A percentile compares a stretch with the other conserved stretches of the same genome.
Evolutionary conservation across 371 early-diverging fungal species (phyloP).

Genomic region (Mortierella sp.): DNA sequence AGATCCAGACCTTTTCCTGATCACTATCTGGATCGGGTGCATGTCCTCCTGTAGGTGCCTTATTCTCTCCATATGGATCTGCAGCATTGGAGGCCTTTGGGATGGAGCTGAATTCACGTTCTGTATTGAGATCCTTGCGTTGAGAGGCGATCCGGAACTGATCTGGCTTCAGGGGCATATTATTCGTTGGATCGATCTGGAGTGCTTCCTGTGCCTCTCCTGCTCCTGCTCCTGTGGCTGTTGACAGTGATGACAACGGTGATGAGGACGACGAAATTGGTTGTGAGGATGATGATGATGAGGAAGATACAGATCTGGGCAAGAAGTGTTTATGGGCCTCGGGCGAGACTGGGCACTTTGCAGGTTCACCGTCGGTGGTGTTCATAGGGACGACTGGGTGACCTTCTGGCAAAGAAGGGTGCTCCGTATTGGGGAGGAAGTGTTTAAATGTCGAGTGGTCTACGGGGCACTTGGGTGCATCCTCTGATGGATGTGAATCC

Average conservation of each 20-base stretch:
- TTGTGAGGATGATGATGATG: constrained; percentile 7
- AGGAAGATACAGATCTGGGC: constrained; percentile 20
- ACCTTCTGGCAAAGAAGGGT: constrained; percentile 32
- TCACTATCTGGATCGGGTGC: constrained; percentile 52
- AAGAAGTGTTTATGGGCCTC: constrained; percentile 47
- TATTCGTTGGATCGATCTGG: constrained; percentile 74
- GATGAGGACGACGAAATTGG: constrained; percentile 8
- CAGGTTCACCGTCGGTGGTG: constrained; percentile 25
- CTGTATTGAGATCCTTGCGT: constrained; percentile 61
- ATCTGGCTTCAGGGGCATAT: constrained; percentile 79
- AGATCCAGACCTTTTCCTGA: constrained; percentile 84
- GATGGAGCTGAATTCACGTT: constrained; percentile 78
- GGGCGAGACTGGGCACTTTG: constrained; percentile 51
- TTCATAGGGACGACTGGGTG: constrained; percentile 42
- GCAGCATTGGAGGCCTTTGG: constrained; percentile 61
- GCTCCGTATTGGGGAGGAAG: constrained; percentile 55
- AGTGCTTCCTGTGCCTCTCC: constrained; percentile 4
- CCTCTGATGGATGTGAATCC: constrained; percentile 21
- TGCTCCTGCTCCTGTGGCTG: constrained; percentile 54
- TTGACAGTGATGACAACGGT: constrained; percentile 20
- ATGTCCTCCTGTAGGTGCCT: constrained; percentile 24
- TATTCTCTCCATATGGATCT: constrained; percentile 57
- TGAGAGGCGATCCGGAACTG: constrained; percentile 72
- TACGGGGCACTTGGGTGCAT: constrained; percentile 59
- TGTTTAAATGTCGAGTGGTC: constrained; percentile 68